phyloP scores from a whole-genome alignment of 768 basidiomycete species.

The Fomitopsis serialis region DNA sequence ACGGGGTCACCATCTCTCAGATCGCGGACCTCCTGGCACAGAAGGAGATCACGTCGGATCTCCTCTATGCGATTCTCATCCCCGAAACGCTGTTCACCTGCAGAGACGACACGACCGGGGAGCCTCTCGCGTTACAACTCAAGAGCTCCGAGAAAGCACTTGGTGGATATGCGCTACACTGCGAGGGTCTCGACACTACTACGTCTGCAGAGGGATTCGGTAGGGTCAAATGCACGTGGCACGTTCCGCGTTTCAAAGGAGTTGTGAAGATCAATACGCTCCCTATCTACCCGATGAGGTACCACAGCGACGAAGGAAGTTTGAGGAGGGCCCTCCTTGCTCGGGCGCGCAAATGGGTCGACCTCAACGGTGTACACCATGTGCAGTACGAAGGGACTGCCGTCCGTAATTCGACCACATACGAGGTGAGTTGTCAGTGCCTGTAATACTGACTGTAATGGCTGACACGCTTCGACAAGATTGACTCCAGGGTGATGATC shows the following conservation, averaged over 20 bases:
- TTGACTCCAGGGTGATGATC: constrained; percentile 55
- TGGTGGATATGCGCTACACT: constrained; percentile 6
- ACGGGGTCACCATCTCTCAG: constrained; percentile 41
- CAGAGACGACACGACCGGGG: constrained; percentile 44
- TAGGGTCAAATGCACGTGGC: constrained; percentile 49
- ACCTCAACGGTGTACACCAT: constrained; percentile 47
- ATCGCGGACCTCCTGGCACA: constrained; percentile 46
- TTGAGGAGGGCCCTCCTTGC: constrained; percentile 33
- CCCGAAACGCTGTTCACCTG: constrained; percentile 46
- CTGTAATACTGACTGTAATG: constrained; percentile 16
- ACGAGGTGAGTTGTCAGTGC: too few relatives aligned
- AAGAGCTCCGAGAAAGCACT: constrained; percentile 23
- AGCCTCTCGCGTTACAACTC: constrained; percentile 48
- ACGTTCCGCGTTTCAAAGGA: constrained; percentile 35
- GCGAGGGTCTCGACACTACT: constrained; percentile 34
- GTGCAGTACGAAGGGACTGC: constrained; percentile 52
- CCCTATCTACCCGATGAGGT: constrained; percentile 47
- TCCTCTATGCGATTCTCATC: constrained; percentile 54
- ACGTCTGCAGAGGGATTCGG: constrained; percentile 30
- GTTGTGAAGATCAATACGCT: constrained; percentile 43
- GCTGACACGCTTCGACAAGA: constrained; percentile 8
- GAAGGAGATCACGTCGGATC: constrained; percentile 53
- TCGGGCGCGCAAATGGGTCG: constrained; percentile 51
- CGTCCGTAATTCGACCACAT: constrained; percentile 17
- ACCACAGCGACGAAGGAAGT: constrained; percentile 35